Base-by-base conservation (phyloP, 768 basidiomycete species). In the Dacryopinax spathularia region DNA sequence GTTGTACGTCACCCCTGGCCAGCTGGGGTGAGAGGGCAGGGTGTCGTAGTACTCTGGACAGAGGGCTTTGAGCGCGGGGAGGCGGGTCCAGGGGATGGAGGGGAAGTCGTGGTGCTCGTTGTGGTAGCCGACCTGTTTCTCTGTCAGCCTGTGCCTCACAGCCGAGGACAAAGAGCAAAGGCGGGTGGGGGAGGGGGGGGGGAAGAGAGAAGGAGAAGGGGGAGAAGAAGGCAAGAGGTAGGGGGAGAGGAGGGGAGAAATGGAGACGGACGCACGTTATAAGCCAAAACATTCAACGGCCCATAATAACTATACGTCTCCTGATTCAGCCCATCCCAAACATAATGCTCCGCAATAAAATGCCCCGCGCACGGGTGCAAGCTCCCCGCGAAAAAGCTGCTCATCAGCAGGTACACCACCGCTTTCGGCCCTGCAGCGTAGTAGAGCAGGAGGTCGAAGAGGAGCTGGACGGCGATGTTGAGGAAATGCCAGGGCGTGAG, bases 31-130 rank as follows among this genome's bases (percentile, higher is more conserved):
- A 0, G 85, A 81, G 0, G 94, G 91, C 27, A 97, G 79, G 3
- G 77, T 81, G 67, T 91, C 89, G 75, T 99, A 99, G 72, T 88
- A 93, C 73, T 98, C 95, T 2, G 87, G 88, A 6, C 93, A 95
- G 31, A 96, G 80, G 1, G 80, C 80, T 33, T 86, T 84, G 22
- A 99, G 83, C 4, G 82, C 82, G 1, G 93, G 90, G 0, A 98
- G 81, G 25, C 89, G 84, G 18, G 94, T 97, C 96, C 96, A 99
- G 1, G 96, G 82, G 0, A 99, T 75, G 13, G 92, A 92, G 7
- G 96, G 94, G 75, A 99, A 98, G 75, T 99, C 96, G 75, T 99
- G 96, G 75, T 99, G 96, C 70, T 98, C 96, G 74, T 99, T 97
- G 73, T 99, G 96, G 72, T 97, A 98, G 36, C 96, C 96, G 68